Evolutionary conservation across 192 early-diverging fungal species (phyloP), one percentile per base, ranked within the genome.

Genomic region (Phlyctochytrium arcticum): DNA sequence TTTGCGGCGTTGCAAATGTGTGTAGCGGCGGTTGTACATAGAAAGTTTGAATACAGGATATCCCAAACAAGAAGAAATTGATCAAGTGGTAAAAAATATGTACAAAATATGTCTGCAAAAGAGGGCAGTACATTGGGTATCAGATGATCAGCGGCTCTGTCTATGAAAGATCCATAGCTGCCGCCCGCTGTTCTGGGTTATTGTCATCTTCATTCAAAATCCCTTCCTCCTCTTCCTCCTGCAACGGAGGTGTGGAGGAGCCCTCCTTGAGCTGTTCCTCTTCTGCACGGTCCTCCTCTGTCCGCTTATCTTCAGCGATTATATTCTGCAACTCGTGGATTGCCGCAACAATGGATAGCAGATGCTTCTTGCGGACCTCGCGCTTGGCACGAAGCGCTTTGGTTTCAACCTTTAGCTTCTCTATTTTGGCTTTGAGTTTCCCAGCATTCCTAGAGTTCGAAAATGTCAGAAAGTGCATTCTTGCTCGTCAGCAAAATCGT

Each of bases 261-360:
- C 42, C 54, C 32, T 55, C 64, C 15, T 30, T 34, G 19, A 36
- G 39, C 5, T 21, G 53, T 29, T 39, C 67, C 4, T 58, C 67
- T 15, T 17, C 21, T 17, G 26, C 48, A 12, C 32, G 24, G n/a
- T 37, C 56, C 30, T 65, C 62, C 15, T 62, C 51, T 8, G 15
- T 3, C 31, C 57, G 30, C 21, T 44, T 55, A 30, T 57, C 57
- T 21, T 70, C 69, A 9, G 35, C 31, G 12, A 70, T 63, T 8
- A 37, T 53, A 39, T 70, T 48, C 36, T 59, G 60, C 46, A 70
- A 21, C 36, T 59, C 69, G 15, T 70, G 61, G 36, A 65, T 49
- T 36, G 61, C 62, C 30, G 60, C 56, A 4, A 70, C 55, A 17
- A 70, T 19, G 8, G 69, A 51, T 21, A 57, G 32, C 21, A 70